Base-by-base conservation (phyloP, 176 grass and related monocot species). In the Aegilops bicornis region DNA sequence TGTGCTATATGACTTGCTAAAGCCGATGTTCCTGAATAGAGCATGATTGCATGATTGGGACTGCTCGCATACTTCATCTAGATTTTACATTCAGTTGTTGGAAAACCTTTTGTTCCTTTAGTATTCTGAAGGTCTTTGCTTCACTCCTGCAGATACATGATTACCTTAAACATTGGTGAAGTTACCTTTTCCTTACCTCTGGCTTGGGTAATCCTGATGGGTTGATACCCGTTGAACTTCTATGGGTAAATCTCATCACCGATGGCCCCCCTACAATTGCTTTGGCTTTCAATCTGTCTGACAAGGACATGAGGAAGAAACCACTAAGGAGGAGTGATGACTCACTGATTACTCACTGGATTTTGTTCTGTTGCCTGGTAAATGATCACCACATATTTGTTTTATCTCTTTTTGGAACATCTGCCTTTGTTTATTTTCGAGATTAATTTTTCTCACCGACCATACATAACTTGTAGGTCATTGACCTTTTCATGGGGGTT, bases 261-360 rank as follows among this genome's bases (percentile, higher is more conserved):
- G 96, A 96, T 84, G 96, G 96, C 0, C 93, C 96, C 25, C 96
- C 96, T 73, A 93, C 96, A 58, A 98, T 93, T 54, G 92, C 96
- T 39, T 85, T 98, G 82, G 93, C 93, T 82, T 98, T 98, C 88
- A 98, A 98, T 82, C 93, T 93, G 52, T 92, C 93, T 66, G 93
- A 98, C 56, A 95, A 95, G 70, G 93, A 96, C 85, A 98, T 96
- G 36, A 98, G 94, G 96, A 98, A 94, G 88, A 98, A 98, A 58
- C 96, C 91, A 12, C 96, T 93, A 43, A 83, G 96, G 56, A 95
- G 77, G 75, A 96, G 91, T 3, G 88, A 96, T 32, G 96, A 95
- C 79, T 94, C 96, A 90, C 54, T 3, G 88, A 96, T 32, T 93
- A 95, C 79, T 94, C 96, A 90, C 54, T 96, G 93, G 93, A 98